Conservation (phyloP, 2,329 filamentous ascomycete species). For the Endoconidiophora laricicola region DNA sequence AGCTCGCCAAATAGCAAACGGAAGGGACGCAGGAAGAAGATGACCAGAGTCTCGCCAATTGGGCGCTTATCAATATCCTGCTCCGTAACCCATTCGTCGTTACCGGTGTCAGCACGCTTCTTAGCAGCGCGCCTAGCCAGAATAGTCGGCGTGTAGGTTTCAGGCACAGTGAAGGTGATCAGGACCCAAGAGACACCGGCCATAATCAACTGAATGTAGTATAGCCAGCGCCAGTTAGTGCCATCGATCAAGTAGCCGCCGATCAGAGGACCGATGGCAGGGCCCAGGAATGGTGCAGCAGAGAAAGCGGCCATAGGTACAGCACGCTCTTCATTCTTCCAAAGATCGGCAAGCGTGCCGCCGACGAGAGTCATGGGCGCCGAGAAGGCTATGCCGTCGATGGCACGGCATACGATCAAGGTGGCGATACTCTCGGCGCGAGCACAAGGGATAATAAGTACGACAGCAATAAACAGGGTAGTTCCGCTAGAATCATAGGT, state of each 20-base stretch:
- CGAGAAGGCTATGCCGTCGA: slow-evolving; percentile 72
- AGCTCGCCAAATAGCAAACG: slow-evolving; percentile 71
- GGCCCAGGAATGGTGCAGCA: slow-evolving; percentile 68
- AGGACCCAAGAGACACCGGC: slow-evolving; percentile 52
- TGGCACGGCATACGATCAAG: slow-evolving; percentile 56
- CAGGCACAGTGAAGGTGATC: slow-evolving; percentile 77
- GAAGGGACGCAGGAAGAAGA: slow-evolving; percentile 70
- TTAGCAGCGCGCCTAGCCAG: slow-evolving; percentile 54
- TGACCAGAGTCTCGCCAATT: slow-evolving; percentile 46
- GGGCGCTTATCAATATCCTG: slow-evolving; percentile 61
- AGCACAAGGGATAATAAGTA: slow-evolving; percentile 70
- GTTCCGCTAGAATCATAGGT: slow-evolving; percentile 24
- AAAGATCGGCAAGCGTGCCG: slow-evolving; percentile 69
- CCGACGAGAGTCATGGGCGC: slow-evolving; percentile 78
- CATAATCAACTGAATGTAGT: slow-evolving; percentile 74
- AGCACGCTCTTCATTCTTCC: slow-evolving; percentile 67
- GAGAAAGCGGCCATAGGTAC: slow-evolving; percentile 78
- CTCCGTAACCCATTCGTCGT: slow-evolving; percentile 56
- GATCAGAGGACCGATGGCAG: slow-evolving; percentile 58
- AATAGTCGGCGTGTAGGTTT: slow-evolving; percentile 73
- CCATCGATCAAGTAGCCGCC: slow-evolving; percentile 61
- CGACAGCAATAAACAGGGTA: slow-evolving; percentile 51
- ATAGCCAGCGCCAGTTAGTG: slow-evolving; percentile 65
- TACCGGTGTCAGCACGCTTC: slow-evolving; percentile 51
- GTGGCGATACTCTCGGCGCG: slow-evolving; percentile 61